Percentiles rank a stretch among this genome's conserved stretches.
These are phyloP conservation scores for Phytophthora sansomeana DNA, from an alignment of 352 stramenopile genomes.

Conservation along the genomic window DNA sequence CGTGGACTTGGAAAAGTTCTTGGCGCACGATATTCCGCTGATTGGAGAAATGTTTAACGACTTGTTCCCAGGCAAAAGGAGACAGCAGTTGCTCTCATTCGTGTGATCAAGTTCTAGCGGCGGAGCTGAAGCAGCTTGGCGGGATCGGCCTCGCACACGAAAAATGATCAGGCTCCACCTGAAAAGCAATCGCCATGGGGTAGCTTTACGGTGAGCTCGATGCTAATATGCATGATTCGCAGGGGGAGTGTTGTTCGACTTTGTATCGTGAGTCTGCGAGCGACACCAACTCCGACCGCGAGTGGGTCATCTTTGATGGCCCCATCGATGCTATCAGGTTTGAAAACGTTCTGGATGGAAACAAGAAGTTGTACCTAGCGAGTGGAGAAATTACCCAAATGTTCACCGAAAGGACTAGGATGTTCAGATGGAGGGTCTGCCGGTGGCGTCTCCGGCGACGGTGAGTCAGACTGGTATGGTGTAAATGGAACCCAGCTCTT, in stretches of 20 bases:
- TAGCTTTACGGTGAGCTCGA: constrained; percentile 97
- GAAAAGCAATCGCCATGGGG: constrained; percentile 97
- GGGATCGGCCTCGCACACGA: constrained; percentile 88
- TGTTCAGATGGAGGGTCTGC: constrained; percentile 97
- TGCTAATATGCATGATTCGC: constrained; percentile 95
- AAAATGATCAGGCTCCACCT: constrained; percentile 86
- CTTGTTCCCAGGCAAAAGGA: constrained; percentile 92
- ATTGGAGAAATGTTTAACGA: constrained; percentile 96
- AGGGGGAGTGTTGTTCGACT: constrained; percentile 92
- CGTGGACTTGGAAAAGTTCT: constrained; percentile 96
- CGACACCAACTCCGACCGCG: constrained; percentile 87
- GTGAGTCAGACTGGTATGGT: constrained; percentile 96
- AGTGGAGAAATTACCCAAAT: constrained; percentile 96
- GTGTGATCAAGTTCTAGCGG: constrained; percentile 91
- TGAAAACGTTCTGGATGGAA: constrained; percentile 97
- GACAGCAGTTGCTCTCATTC: constrained; percentile 86
- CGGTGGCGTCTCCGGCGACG: constrained; percentile 93
- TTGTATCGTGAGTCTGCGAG: constrained; percentile 91
- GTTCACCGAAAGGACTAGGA: constrained; percentile 96
- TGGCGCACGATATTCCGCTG: constrained; percentile 94
- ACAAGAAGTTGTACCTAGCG: constrained; percentile 95
- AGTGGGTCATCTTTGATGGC: constrained; percentile 97
- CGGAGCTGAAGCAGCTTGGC: constrained; percentile 81
- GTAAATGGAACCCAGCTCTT: constrained; percentile 95
- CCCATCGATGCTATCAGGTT: constrained; percentile 97